phyloP scores from a whole-genome alignment of 2,329 filamentous ascomycete species.

The Sclerotinia glacialis region DNA sequence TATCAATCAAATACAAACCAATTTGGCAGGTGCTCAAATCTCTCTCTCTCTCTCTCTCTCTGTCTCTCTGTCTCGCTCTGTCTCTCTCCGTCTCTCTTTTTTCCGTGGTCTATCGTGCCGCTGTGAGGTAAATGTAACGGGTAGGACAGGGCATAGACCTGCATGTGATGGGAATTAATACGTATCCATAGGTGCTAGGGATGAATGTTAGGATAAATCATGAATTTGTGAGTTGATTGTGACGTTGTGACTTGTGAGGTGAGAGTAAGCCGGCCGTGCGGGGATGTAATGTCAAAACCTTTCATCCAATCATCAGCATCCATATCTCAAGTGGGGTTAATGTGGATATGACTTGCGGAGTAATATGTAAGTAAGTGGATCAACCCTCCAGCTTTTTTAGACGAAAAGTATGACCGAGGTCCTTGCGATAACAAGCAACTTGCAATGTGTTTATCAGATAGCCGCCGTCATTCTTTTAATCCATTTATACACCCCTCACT shows the following conservation, averaged over 20 bases:
- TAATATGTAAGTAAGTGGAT: too few species aligned
- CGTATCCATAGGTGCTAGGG: too few species aligned
- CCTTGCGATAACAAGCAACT: background rate
- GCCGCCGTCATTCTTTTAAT: background rate
- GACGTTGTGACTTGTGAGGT: background rate
- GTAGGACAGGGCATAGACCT: background rate
- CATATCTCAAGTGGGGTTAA: background rate
- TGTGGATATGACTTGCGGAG: background rate
- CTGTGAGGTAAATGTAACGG: background rate
- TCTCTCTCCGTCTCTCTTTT: too few species aligned
- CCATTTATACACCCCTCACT: background rate
- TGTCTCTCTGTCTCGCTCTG: too few species aligned
- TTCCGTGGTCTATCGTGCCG: background rate
- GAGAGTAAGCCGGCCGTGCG: background rate
- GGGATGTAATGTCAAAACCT: background rate
- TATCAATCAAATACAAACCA: background rate
- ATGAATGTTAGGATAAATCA: too few species aligned
- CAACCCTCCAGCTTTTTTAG: background rate
- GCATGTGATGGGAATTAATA: background rate
- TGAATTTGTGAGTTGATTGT: background rate
- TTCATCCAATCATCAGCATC: background rate
- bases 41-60: background rate
- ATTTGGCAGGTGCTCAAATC: constrained; percentile 8
- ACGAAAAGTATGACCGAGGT: constrained; percentile 4
- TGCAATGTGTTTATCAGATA: background rate